Percentiles rank a stretch among this genome's conserved stretches.
phyloP scores from a whole-genome alignment of 2,329 filamentous ascomycete genomes.

The Colletotrichum coccodes region DNA sequence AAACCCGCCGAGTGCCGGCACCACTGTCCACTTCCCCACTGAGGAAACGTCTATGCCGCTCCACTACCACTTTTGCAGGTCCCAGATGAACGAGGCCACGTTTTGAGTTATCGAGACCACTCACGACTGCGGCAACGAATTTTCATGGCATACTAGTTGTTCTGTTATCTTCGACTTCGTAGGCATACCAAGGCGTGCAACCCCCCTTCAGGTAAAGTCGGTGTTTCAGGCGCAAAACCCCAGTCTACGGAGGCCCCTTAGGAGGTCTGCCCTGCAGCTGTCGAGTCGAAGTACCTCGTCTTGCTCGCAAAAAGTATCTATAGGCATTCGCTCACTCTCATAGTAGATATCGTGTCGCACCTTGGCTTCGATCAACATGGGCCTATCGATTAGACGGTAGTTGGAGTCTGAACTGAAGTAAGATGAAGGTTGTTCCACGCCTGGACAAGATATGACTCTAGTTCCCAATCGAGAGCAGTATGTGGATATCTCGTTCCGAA shows the following conservation, averaged over 20 bases:
- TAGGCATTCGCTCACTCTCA: background rate
- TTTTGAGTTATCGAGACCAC: constrained; percentile 18
- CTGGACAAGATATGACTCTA: background rate
- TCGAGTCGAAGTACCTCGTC: background rate
- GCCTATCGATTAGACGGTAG: background rate
- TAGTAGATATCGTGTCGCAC: background rate
- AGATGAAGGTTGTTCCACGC: background rate
- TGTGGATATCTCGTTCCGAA: background rate
- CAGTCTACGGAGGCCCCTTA: background rate
- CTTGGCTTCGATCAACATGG: too few species aligned
- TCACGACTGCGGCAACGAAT: constrained; percentile 29
- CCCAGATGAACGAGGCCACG: background rate
- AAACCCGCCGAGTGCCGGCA: background rate
- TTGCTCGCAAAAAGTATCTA: background rate
- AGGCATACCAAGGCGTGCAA: background rate
- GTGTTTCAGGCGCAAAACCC: background rate
- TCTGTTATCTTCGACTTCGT: background rate
- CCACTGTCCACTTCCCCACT: background rate
- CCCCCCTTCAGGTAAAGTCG: background rate
- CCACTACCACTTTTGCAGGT: background rate
- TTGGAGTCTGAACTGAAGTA: background rate
- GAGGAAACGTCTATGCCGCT: background rate
- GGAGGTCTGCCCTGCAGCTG: background rate
- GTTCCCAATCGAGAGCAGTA: background rate
- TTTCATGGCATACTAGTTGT: background rate